Evolutionary conservation across 805 yeast species (phyloP).

Genomic region (Candida tallmaniae): DNA sequence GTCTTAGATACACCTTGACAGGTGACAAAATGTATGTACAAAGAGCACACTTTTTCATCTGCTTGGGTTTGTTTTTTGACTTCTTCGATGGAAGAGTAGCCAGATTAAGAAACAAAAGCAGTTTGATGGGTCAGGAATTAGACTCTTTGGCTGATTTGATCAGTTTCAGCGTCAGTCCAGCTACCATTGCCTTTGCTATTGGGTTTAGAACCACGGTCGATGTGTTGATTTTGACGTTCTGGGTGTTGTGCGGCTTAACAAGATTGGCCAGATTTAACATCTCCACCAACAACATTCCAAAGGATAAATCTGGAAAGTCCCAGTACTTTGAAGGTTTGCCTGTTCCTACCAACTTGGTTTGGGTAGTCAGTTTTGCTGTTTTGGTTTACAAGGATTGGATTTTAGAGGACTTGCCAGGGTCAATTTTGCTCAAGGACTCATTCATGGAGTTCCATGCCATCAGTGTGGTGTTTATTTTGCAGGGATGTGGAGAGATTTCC

Average conservation of each 20-base stretch:
- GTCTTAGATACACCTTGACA: conserved; percentile 74
- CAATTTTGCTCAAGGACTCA: conserved; percentile 50
- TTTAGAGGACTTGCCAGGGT: conserved; percentile 59
- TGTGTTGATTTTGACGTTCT: conserved; percentile 67
- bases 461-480: conserved; percentile 57
- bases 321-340: conserved; percentile 96
- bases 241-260: conserved; percentile 90
- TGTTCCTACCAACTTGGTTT: conserved; percentile 78
- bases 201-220: conserved; percentile 87
- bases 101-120: conserved; percentile 83
- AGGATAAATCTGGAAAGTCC: conserved; percentile 81
- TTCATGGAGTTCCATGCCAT: conserved; percentile 73
- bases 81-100: conserved; percentile 98
- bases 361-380: conserved; percentile 70
- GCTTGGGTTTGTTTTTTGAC: conserved; percentile 92
- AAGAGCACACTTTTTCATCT: conserved; percentile 84
- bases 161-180: conserved; percentile 95
- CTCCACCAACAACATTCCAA: conserved; percentile 88
- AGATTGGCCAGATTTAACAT: conserved; percentile 95
- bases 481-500: conserved; percentile 89
- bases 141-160: conserved; percentile 94
- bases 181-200: conserved; percentile 83
- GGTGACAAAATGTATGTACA: conserved; percentile 67
- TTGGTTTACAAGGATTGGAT: conserved; percentile 53
- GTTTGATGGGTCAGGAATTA: conserved; percentile 94